Base-by-base conservation (phyloP, 2,329 filamentous ascomycete genomes). In the Cyphellophora attinorum region DNA sequence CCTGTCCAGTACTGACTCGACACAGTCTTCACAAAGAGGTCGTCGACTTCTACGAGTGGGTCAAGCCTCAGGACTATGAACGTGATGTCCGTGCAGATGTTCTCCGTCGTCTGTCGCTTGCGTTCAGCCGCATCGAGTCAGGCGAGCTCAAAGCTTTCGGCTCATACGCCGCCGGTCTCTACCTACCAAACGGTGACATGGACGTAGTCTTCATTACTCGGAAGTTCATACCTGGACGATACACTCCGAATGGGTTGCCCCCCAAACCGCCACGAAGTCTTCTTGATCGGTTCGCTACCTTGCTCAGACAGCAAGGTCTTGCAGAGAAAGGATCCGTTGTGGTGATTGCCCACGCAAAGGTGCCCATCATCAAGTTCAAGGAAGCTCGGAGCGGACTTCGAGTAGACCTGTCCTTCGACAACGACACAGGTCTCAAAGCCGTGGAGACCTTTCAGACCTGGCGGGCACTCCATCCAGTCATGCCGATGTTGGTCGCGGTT, bases 371-470 rank as follows among this genome's bases (percentile, higher is more conserved):
- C 59, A 98, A 98, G 57, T 96, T 84, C 51, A 71, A 85, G 29
- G 91, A 98, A 52, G 68, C 64, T 35, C 51, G 71, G 34, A 95
- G 88, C 2, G 79, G 78, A 10, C 65, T 98, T 34, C 84, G 82
- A 47, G 81, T 96, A 10, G 91, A 98, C 54, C 73, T 98, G 10
- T 96, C 88, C 0, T 95, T 98, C 53, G 89, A 98, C 60, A 96
- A 95, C 52, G 61, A 79, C 21, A 84, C 81, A 27, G 91, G 91
- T 8, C 63, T 95, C 6, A 61, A 72, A 12, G 89, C 91, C 3
- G 81, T 91, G 51, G 63, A 77, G 12, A 95, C 85, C 0, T 94
- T 95, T 54, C 59, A 76, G 35, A 57, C 65, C 0, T 98, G 91
- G 91, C 88, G 83, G 57, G 49, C 65, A 11, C 65, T 79, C 34